phyloP scores from a whole-genome alignment of 768 basidiomycete genomes.

The Mycena galericulata region DNA sequence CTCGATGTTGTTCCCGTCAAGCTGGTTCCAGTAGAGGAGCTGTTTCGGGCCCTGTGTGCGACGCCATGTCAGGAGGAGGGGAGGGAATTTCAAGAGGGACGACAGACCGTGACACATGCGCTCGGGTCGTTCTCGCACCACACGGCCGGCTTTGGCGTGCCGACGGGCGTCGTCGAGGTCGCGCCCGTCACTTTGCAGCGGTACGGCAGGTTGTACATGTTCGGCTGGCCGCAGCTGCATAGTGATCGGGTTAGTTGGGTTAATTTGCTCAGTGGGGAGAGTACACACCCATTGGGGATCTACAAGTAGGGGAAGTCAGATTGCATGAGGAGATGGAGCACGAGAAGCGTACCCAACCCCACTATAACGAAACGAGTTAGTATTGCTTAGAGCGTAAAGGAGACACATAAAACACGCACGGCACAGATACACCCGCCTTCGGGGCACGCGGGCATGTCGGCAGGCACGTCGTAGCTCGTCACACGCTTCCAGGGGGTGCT shows the following conservation, averaged over 20 bases:
- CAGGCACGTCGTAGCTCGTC: conserved; percentile 60
- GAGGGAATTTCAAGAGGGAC: no score
- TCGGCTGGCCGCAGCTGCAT: conserved; percentile 63
- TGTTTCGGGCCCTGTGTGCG: conserved; percentile 60
- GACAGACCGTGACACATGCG: conserved; percentile 47
- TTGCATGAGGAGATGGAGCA: neutral
- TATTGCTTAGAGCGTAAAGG: neutral
- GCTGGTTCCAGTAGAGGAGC: conserved; percentile 68
- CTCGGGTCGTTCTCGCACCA: conserved; percentile 63
- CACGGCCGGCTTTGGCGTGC: conserved; percentile 55
- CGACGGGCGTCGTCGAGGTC: conserved; percentile 53
- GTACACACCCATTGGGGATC: conserved; percentile 56
- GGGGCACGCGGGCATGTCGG: conserved; percentile 62
- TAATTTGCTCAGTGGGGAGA: neutral
- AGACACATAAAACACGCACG: conserved; percentile 46
- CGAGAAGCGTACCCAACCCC: conserved; percentile 61
- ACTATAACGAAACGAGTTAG: conserved; percentile 45
- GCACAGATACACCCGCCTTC: conserved; percentile 64
- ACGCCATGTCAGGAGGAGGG: no score
- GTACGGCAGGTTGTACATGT: conserved; percentile 63
- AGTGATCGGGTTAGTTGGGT: no score
- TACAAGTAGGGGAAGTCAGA: conserved; percentile 18
- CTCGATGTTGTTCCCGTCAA: conserved; percentile 59
- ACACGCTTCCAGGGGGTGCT: conserved; percentile 68
- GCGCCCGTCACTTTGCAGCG: conserved; percentile 63